Percentiles rank a stretch among this genome's conserved stretches.
phyloP scores from a whole-genome alignment of 768 basidiomycete genomes.

The Tubosaeta sp. region DNA sequence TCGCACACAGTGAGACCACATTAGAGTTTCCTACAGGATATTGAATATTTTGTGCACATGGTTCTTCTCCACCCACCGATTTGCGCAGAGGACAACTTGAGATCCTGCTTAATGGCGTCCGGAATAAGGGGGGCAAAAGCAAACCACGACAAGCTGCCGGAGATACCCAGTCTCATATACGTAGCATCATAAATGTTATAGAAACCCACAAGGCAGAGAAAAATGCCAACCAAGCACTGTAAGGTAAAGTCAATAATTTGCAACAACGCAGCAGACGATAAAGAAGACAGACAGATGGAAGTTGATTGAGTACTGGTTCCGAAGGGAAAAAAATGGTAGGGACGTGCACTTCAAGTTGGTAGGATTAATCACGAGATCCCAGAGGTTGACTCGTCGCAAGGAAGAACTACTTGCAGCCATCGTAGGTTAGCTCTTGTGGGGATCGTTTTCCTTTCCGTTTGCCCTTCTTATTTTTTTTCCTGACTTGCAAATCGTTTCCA shows the following conservation, averaged over 20 bases:
- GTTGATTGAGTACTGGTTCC: constrained; percentile 43
- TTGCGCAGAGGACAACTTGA: constrained; percentile 43
- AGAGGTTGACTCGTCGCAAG: constrained; percentile 5
- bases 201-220: constrained; percentile 43
- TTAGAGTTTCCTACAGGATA: constrained; percentile 41
- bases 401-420: constrained; percentile 5
- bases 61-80: constrained; percentile 29
- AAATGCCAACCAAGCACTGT: constrained; percentile 40
- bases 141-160: constrained; percentile 43
- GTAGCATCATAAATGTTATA: background rate
- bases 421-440: background rate
- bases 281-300: constrained; percentile 43
- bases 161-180: constrained; percentile 1
- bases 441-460: background rate
- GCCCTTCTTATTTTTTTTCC: background rate
- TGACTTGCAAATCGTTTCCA: background rate
- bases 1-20: constrained; percentile 43
- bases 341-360: constrained; percentile 50
- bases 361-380: constrained; percentile 36
- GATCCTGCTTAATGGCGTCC: constrained; percentile 50
- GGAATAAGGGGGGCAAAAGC: constrained; percentile 60
- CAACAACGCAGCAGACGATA: background rate
- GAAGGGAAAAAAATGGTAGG: constrained; percentile 46
- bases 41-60: background rate
- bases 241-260: background rate